phyloP scores from a whole-genome alignment of 495 filamentous ascomycete genomes.

The Daldinia concentrica region DNA sequence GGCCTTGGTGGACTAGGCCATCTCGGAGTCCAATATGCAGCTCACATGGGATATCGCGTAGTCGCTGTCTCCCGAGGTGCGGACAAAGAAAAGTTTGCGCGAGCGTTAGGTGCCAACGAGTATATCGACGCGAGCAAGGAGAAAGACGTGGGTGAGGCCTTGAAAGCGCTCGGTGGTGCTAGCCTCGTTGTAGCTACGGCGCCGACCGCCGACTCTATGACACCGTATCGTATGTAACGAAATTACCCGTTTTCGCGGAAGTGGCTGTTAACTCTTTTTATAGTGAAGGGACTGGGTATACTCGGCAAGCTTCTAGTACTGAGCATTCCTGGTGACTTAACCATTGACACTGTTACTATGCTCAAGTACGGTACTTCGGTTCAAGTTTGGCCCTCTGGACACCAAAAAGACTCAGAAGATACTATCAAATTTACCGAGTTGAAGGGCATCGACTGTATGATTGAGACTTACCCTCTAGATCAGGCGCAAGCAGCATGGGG shows the following conservation, averaged over 20 bases:
- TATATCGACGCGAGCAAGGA: conserved; percentile 67
- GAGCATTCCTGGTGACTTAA: conserved; percentile 1
- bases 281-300: conserved; percentile 5
- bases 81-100: conserved; percentile 66
- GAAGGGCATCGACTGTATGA: conserved; percentile 66
- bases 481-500: conserved; percentile 60
- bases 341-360: conserved; percentile 9
- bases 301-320: conserved; percentile 4
- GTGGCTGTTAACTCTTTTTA: neutral
- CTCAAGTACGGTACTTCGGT: conserved; percentile 8
- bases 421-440: conserved; percentile 67
- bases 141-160: conserved; percentile 57
- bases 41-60: conserved; percentile 70
- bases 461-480: conserved; percentile 69
- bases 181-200: conserved; percentile 7
- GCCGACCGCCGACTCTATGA: conserved; percentile 1
- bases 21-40: conserved; percentile 70
- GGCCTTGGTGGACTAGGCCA: conserved; percentile 73
- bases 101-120: conserved; percentile 70
- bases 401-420: conserved; percentile 69
- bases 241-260: neutral
- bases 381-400: conserved; percentile 51
- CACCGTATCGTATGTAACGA: neutral
- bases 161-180: conserved; percentile 47
- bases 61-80: conserved; percentile 66